Percentiles rank a stretch among this genome's conserved stretches.
Conservation (phyloP, 1,139 yeast genomes). For the Candida tropicalis region DNA sequence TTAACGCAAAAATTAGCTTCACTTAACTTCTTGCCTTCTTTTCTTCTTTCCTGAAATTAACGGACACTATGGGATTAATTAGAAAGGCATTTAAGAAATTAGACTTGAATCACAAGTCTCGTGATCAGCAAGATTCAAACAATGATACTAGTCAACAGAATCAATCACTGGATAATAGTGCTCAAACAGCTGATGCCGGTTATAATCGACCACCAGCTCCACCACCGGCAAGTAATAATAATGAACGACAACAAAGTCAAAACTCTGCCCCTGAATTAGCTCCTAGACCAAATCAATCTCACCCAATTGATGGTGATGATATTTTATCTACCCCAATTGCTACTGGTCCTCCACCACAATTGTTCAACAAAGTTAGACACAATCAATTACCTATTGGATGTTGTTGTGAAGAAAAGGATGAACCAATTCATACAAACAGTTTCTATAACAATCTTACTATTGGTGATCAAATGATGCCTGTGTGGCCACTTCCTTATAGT, state of each 20-base stretch:
- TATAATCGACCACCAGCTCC: slow-evolving; percentile 14
- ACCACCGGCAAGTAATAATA: too few relatives aligned
- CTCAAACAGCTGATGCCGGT: background rate
- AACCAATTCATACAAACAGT: slow-evolving; percentile 48
- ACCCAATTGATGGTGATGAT: slow-evolving; percentile 10
- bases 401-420: slow-evolving; percentile 10
- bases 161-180: background rate
- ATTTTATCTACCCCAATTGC: slow-evolving; percentile 26
- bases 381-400: slow-evolving; percentile 38
- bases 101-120: slow-evolving; percentile 16
- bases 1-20: too few relatives aligned
- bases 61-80: background rate
- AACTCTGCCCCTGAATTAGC: background rate
- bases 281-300: slow-evolving; percentile 1
- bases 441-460: slow-evolving; percentile 46
- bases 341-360: slow-evolving; percentile 29
- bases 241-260: too few relatives aligned
- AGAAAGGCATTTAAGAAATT: slow-evolving; percentile 26
- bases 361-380: slow-evolving; percentile 27
- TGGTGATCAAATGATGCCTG: slow-evolving; percentile 49
- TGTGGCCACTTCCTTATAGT: slow-evolving; percentile 52
- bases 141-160: background rate
- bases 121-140: slow-evolving; percentile 1
- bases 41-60: too few relatives aligned
- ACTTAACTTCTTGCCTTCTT: too few relatives aligned